Evolutionary conservation across 805 yeast species (phyloP).

Genomic region (Teunomyces funiuensis): DNA sequence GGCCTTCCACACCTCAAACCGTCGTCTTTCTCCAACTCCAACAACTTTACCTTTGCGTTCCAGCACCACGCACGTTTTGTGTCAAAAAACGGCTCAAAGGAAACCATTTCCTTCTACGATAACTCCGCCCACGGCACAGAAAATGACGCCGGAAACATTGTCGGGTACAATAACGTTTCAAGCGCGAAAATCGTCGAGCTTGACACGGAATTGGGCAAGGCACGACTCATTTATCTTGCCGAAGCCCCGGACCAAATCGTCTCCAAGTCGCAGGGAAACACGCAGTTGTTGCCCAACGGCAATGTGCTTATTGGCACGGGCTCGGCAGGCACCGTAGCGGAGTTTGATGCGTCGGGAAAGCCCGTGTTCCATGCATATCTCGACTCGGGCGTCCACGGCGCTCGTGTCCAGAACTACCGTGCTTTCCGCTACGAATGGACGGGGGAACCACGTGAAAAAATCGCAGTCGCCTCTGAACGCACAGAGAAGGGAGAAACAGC

Average conservation of each 20-base stretch:
- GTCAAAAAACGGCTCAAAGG: conserved; percentile 19
- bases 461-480: conserved; percentile 24
- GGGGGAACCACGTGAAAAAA: conserved; percentile 31
- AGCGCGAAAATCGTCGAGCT: conserved; percentile 37
- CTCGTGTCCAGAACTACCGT: conserved; percentile 29
- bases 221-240: conserved; percentile 23
- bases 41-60: conserved; percentile 29
- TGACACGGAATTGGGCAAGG: conserved; percentile 25
- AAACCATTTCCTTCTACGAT: conserved; percentile 35
- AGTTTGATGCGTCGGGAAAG: conserved; percentile 25
- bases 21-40: conserved; percentile 15
- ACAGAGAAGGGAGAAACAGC: conserved; percentile 16
- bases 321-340: conserved; percentile 39
- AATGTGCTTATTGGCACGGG: conserved; percentile 40
- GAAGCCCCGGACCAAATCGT: conserved; percentile 22
- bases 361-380: conserved; percentile 30
- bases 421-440: conserved; percentile 37
- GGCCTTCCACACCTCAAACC: conserved; percentile 21
- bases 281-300: conserved; percentile 32
- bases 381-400: conserved; percentile 29
- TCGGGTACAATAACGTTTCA: conserved; percentile 22
- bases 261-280: conserved; percentile 33
- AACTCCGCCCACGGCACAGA: conserved; percentile 39
- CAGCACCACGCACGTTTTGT: conserved; percentile 39
- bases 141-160: conserved; percentile 24